A percentile compares a stretch with the other conserved stretches of the same genome.
Conservation (phyloP, 495 filamentous ascomycete genomes). For the Lasiosphaeria hispida region DNA sequence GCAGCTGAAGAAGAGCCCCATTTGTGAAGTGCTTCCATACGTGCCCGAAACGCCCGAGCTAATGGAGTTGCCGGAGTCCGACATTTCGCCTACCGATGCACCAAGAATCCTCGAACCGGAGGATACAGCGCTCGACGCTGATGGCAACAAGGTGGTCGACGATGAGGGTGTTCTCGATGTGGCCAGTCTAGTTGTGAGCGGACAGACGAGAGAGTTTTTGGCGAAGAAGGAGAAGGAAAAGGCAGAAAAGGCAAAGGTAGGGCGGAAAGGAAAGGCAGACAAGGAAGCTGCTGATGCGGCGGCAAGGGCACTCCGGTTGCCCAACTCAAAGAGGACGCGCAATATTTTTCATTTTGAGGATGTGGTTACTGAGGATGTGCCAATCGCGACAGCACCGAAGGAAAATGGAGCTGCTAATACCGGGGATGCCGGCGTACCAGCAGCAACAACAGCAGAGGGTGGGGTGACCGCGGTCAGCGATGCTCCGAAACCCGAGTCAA, state of each 20-base stretch:
- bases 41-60: slow-evolving; percentile 55
- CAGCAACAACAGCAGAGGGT: background rate
- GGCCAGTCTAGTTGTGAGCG: slow-evolving; percentile 86
- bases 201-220: slow-evolving; percentile 87
- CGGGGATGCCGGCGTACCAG: slow-evolving; percentile 13
- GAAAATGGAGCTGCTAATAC: slow-evolving; percentile 15
- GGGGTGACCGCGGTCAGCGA: slow-evolving; percentile 7
- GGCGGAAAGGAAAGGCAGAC: slow-evolving; percentile 44
- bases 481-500: slow-evolving; percentile 13
- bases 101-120: slow-evolving; percentile 32
- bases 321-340: slow-evolving; percentile 75
- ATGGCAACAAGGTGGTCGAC: slow-evolving; percentile 49
- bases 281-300: slow-evolving; percentile 58
- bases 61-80: slow-evolving; percentile 46
- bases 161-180: slow-evolving; percentile 90
- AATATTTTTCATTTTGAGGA: slow-evolving; percentile 85
- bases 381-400: slow-evolving; percentile 21
- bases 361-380: slow-evolving; percentile 60
- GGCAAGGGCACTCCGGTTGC: slow-evolving; percentile 58
- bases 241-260: slow-evolving; percentile 58
- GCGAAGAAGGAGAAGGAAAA: slow-evolving; percentile 92
- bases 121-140: slow-evolving; percentile 32
- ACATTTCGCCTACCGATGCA: slow-evolving; percentile 24
- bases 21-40: slow-evolving; percentile 82
- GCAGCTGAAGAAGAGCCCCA: slow-evolving; percentile 82